Percentiles rank a stretch among this genome's conserved stretches.
phyloP scores from a whole-genome alignment of 306 rosid genomes.

The Cicer chorassanicum region DNA sequence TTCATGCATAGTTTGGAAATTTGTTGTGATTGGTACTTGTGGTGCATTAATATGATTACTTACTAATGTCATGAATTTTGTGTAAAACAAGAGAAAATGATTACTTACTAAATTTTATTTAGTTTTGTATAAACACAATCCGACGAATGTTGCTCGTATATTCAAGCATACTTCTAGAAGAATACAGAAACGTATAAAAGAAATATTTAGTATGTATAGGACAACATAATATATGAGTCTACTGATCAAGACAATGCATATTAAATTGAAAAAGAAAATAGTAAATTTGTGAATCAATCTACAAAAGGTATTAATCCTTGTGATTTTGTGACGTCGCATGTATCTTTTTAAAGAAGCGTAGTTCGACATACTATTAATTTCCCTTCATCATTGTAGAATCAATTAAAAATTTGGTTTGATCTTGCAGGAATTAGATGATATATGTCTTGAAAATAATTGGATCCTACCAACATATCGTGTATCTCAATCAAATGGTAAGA shows the following conservation, averaged over 20 bases:
- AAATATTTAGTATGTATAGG: not conserved
- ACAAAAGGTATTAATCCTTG: not conserved
- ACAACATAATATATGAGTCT: not conserved
- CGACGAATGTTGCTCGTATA: not conserved
- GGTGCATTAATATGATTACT: conserved; percentile 29
- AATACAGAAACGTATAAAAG: not conserved
- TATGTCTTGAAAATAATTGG: conserved; percentile 59
- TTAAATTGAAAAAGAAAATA: no score
- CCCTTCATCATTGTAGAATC: conserved; percentile 2
- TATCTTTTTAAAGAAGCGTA: conserved; percentile 10
- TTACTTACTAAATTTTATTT: conserved; percentile 17
- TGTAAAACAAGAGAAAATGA: conserved; percentile 20
- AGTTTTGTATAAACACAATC: not conserved
- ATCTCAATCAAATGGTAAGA: conserved; percentile 57
- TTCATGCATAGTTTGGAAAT: conserved; percentile 24
- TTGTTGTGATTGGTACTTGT: conserved; percentile 17
- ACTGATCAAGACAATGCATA: not conserved
- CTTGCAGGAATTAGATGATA: conserved; percentile 53
- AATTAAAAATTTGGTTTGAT: conserved; percentile 28
- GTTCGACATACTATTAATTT: conserved; percentile 4
- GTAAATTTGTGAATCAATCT: not conserved
- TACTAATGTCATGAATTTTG: conserved; percentile 4
- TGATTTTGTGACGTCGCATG: not conserved
- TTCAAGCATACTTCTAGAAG: not conserved
- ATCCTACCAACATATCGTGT: conserved; percentile 60